Conservation (phyloP, 2,329 filamentous ascomycete species). For the Claviceps paspali region DNA sequence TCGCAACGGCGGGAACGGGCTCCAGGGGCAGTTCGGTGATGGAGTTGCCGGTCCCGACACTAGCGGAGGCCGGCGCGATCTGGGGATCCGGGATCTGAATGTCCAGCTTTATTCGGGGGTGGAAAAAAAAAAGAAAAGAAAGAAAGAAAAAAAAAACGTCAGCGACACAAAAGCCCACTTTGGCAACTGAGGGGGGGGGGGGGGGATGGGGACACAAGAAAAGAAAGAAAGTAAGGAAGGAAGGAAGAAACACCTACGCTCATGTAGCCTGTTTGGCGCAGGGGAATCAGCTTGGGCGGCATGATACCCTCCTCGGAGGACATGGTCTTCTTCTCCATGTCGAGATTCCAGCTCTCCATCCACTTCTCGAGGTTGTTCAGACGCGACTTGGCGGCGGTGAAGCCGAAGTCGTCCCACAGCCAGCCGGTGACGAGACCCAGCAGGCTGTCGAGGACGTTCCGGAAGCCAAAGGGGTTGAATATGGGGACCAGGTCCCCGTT, state of each 20-base stretch:
- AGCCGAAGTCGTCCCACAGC: constrained; percentile 83
- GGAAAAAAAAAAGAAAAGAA: neutral
- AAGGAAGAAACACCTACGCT: constrained; percentile 35
- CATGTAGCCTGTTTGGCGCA: constrained; percentile 79
- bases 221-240: neutral
- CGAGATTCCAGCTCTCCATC: constrained; percentile 75
- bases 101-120: constrained; percentile 40
- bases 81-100: constrained; percentile 71
- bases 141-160: constrained; percentile 1
- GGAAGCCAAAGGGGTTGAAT: constrained; percentile 61
- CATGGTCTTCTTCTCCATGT: constrained; percentile 43
- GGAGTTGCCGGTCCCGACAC: constrained; percentile 22
- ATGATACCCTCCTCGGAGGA: constrained; percentile 34
- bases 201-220: neutral
- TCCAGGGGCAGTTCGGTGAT: constrained; percentile 19
- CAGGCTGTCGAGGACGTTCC: constrained; percentile 66
- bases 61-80: constrained; percentile 39
- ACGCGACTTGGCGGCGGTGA: constrained; percentile 59
- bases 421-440: constrained; percentile 77
- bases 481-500: constrained; percentile 63
- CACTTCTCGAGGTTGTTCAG: constrained; percentile 59
- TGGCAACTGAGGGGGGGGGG: neutral
- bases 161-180: constrained; percentile 2
- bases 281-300: constrained; percentile 57
- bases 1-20: constrained; percentile 12